Base-by-base conservation (phyloP, 179 eudicot species). In the Heliamphora pulchella region DNA sequence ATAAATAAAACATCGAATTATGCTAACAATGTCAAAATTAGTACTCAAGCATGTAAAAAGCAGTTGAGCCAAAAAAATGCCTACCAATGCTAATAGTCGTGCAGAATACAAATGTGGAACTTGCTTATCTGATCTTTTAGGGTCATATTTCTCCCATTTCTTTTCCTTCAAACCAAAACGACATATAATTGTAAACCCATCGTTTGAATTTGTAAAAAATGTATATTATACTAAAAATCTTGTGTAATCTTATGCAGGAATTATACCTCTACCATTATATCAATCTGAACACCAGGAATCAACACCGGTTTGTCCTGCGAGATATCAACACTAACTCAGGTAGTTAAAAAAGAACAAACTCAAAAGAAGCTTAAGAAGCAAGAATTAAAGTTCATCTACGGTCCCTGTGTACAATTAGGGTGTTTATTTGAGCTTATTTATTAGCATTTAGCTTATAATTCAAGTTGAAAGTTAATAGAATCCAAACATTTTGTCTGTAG, bases 211-310 rank as follows among this genome's bases (percentile, higher is more conserved):
- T 9, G 41, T 50, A 51, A 48, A 15, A 74, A 22, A 83, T 13
- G 70, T 9, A 9, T 74, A 5, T 63, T 43, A 75, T 51, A 69
- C 15, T 51, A 53, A 18, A 48, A 18, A 54, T 10, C 48, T 5
- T 11, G 15, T 11, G 8, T 39, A 54, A 22, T 57, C 43, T 39
- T 13, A 22, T 7, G 15, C 69, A 22, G 53, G 3, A 8, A 55
- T 43, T 13, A n/a, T 86, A 96, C 99, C 98, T 96, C 98, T 69
- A 83, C 81, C 92, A 96, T 81, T 54, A 96, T 86, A 82, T 94
- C 96, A 81, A 96, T 87, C 79, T 85, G 88, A 83, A 88, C 90
- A 77, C 89, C 91, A 68, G 91, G 86, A 63, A 92, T 87, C 86
- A 93, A 81, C 81, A 88, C 90, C 8, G 92, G 90, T 68, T 82